A percentile compares a stretch with the other conserved stretches of the same genome.
phyloP scores from a whole-genome alignment of 768 basidiomycete species.

The Leccinum ochraceum region DNA sequence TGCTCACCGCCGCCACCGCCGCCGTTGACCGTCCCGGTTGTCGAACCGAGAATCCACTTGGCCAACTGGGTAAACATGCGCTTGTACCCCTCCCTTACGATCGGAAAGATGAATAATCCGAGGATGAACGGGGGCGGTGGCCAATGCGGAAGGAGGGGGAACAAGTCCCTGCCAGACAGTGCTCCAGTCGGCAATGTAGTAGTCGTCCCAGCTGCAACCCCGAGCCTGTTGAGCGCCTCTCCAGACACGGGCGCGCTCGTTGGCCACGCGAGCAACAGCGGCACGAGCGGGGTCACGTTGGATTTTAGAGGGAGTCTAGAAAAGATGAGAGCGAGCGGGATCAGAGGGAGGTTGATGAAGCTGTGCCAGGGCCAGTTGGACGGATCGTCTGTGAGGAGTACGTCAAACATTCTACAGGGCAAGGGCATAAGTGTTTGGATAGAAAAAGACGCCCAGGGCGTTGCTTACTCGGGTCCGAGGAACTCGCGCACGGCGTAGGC shows the following conservation, averaged over 20 bases:
- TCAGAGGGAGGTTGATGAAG: conserved; percentile 70
- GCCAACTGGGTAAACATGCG: conserved; percentile 42
- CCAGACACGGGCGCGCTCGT: conserved; percentile 28
- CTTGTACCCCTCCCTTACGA: conserved; percentile 47
- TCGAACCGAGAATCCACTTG: conserved; percentile 44
- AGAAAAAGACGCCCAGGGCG: background rate
- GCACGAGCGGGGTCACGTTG: conserved; percentile 24
- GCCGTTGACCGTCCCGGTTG: conserved; percentile 5
- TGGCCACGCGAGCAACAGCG: conserved; percentile 31
- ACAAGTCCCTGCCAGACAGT: conserved; percentile 16
- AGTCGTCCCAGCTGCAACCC: background rate
- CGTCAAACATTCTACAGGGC: conserved; percentile 54
- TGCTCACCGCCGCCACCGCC: conserved; percentile 5
- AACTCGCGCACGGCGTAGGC: conserved; percentile 70
- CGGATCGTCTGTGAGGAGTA: conserved; percentile 68
- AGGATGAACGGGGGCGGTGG: conserved; percentile 63
- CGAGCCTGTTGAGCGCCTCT: conserved; percentile 2
- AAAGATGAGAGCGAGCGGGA: conserved; percentile 67
- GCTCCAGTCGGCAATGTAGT: background rate
- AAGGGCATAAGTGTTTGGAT: background rate
- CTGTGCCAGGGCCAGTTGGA: conserved; percentile 76
- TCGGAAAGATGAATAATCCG: conserved; percentile 52
- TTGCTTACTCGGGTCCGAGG: conserved; percentile 62
- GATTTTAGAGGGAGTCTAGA: conserved; percentile 51
- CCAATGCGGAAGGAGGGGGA: conserved; percentile 43